Evolutionary conservation across 2,329 filamentous ascomycete species (phyloP).

Genomic region (Cytospora chrysosperma): DNA sequence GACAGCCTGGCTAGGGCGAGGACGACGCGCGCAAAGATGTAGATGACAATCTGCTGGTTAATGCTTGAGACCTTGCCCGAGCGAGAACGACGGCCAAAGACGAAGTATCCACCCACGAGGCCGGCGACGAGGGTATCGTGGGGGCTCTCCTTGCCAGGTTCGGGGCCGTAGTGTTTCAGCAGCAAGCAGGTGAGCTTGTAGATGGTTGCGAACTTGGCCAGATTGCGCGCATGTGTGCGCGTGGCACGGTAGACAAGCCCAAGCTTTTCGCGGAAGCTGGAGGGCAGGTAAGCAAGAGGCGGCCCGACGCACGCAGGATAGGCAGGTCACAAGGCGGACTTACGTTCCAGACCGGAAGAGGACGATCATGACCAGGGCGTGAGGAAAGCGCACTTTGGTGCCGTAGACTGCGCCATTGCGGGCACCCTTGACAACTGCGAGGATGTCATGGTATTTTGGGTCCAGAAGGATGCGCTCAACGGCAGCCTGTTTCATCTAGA

Average conservation of each 20-base stretch:
- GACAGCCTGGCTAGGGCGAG: slow-evolving; percentile 81
- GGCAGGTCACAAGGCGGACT: slow-evolving; percentile 34
- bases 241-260: slow-evolving; percentile 81
- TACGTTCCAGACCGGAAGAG: slow-evolving; percentile 90
- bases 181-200: slow-evolving; percentile 83
- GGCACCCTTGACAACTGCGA: slow-evolving; percentile 85
- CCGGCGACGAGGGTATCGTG: slow-evolving; percentile 87
- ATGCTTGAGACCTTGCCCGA: slow-evolving; percentile 72
- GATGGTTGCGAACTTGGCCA: slow-evolving; percentile 85
- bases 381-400: slow-evolving; percentile 95
- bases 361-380: slow-evolving; percentile 97
- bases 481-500: slow-evolving; percentile 56
- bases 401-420: slow-evolving; percentile 98
- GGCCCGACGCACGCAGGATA: neutral
- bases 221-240: slow-evolving; percentile 83
- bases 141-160: slow-evolving; percentile 63
- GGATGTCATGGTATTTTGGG: slow-evolving; percentile 78
- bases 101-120: slow-evolving; percentile 83
- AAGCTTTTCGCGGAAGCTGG: slow-evolving; percentile 69
- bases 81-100: slow-evolving; percentile 74
- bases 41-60: slow-evolving; percentile 96
- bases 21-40: slow-evolving; percentile 90
- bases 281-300: slow-evolving; percentile 1
- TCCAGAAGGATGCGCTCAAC: slow-evolving; percentile 78
- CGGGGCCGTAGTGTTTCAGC: slow-evolving; percentile 61